Conservation (phyloP, 2,329 filamentous ascomycete species). For the Herpotrichia juniperi region DNA sequence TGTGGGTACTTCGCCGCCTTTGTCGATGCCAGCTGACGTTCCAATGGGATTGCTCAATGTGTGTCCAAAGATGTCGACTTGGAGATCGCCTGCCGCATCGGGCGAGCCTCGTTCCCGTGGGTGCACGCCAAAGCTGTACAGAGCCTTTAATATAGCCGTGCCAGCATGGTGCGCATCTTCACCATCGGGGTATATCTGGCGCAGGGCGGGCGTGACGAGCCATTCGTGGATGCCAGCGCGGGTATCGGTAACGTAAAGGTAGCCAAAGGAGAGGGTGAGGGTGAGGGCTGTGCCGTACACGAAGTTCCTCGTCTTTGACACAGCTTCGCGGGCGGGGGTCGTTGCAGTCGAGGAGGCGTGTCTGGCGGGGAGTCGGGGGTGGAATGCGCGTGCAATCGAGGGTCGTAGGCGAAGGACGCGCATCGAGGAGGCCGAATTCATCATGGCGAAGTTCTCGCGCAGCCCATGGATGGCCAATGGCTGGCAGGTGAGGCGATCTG, state of each 20-base stretch:
- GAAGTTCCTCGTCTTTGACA: constrained; percentile 56
- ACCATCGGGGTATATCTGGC: constrained; percentile 72
- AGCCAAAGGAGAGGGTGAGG: constrained; percentile 53
- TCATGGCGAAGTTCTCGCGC: constrained; percentile 23
- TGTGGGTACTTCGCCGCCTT: constrained; percentile 88
- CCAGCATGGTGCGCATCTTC: constrained; percentile 92
- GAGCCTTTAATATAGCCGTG: constrained; percentile 70
- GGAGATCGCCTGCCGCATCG: constrained; percentile 60
- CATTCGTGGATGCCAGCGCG: constrained; percentile 60
- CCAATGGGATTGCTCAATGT: constrained; percentile 84
- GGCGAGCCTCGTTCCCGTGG: constrained; percentile 77
- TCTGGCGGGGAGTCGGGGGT: constrained; percentile 24
- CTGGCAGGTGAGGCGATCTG: constrained; percentile 9
- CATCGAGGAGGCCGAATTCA: constrained; percentile 33
- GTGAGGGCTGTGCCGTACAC: constrained; percentile 62
- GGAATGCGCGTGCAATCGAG: constrained; percentile 21
- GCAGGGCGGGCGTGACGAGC: constrained; percentile 65
- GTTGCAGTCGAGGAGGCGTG: constrained; percentile 27
- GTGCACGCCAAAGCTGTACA: constrained; percentile 78
- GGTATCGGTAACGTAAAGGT: constrained; percentile 61
- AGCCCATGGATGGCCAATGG: constrained; percentile 27
- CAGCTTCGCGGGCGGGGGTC: constrained; percentile 44
- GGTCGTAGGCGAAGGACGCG: constrained; percentile 36
- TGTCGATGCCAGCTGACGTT: constrained; percentile 95
- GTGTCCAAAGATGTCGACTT: constrained; percentile 76